Base-by-base conservation (phyloP, 2,329 filamentous ascomycete genomes). In the Diaporthe citriasiana region DNA sequence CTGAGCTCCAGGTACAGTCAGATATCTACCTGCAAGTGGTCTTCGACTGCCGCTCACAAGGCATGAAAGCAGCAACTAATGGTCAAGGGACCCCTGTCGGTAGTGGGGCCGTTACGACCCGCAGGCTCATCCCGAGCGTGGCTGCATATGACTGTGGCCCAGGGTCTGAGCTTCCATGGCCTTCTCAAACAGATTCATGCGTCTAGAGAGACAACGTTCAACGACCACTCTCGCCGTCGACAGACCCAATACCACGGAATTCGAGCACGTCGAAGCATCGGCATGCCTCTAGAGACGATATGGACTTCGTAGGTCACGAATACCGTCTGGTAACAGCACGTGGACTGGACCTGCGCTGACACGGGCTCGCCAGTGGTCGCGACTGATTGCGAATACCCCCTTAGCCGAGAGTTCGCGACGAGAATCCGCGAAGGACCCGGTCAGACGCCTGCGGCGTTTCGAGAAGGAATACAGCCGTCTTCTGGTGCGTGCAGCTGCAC, bases 391-490 rank as follows among this genome's bases (percentile, higher is more conserved):
- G 81, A 89, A 88, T 78, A 89, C 87, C 77, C 86, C 90, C 80
- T 85, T 92, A 78, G 89, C 88, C 78, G 86, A 86, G 77, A 84
- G 82, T 80, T 86, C 89, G 78, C 87, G 87, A 78, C 90, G 88
- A 82, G 89, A 91, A 80, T 87, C 88, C 76, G 88, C 89, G 74
- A 90, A 89, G 79, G 90, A 93, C 81, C 91, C 91, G 59, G 86
- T 90, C 74, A 89, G 89, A 79, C 90, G 91, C 75, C 86, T 92
- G 75, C 89, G 91, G 81, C 89, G 90, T 73, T 93, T 92, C 81
- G 91, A 92, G 81, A 90, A 90, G 82, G 90, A 92, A 82, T 93
- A 92, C 79, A 87, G 86, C 76, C 88, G 89, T 79, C 83, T 93
- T 76, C 81, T 93, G 82, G 90, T 92, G 82, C 82, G 86, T 76